Evolutionary conservation across 441 rosid genomes (phyloP).

Genomic region (Pelargonium citronellum): DNA sequence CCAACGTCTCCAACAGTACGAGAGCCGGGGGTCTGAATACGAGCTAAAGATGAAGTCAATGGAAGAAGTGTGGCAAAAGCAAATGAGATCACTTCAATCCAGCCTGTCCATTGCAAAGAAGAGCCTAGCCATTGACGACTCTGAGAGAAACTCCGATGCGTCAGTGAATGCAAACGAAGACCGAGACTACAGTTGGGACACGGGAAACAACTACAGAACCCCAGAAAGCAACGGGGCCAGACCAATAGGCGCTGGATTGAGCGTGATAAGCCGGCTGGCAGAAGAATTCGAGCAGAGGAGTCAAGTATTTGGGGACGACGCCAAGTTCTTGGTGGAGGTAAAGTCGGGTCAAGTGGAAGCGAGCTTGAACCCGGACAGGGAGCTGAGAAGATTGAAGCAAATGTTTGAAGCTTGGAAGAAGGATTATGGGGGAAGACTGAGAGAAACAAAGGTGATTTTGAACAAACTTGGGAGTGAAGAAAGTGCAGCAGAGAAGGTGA

Average conservation of each 20-base stretch:
- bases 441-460: constrained; percentile 84
- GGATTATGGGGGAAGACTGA: constrained; percentile 70
- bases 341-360: constrained; percentile 97
- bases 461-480: constrained; percentile 82
- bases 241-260: constrained; percentile 79
- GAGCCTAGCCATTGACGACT: constrained; percentile 82
- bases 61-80: constrained; percentile 99
- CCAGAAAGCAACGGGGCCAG: constrained; percentile 65
- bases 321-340: constrained; percentile 94
- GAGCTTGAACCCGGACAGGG: constrained; percentile 79
- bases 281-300: constrained; percentile 97
- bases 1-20: too few relatives aligned
- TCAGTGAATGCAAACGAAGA: constrained; percentile 78
- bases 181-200: constrained; percentile 57
- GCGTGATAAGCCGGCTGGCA: constrained; percentile 80
- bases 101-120: constrained; percentile 96
- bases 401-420: constrained; percentile 98
- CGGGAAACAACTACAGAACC: constrained; percentile 50
- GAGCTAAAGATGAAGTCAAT: constrained; percentile 96
- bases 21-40: constrained; percentile 93
- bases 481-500: constrained; percentile 49
- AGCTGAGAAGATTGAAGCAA: constrained; percentile 81
- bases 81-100: constrained; percentile 93
- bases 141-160: constrained; percentile 81
- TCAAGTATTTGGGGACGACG: constrained; percentile 91